These are phyloP conservation scores for Alternaria triticina DNA, from an alignment of 2,329 filamentous ascomycete genomes.

Conservation along the genomic window DNA sequence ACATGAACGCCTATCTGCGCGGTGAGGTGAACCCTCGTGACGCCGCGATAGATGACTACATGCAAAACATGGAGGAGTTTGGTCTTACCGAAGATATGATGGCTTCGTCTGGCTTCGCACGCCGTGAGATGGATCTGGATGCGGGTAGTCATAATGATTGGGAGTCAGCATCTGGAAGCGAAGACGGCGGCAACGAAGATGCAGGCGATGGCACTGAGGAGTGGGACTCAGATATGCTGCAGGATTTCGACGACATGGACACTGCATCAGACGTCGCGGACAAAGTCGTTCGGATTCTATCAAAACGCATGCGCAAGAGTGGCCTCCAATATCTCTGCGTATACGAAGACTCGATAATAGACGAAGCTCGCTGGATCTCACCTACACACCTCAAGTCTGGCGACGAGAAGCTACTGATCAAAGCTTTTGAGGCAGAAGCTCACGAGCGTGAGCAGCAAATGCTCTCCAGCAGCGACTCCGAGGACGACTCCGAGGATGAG, in stretches of 20 bases:
- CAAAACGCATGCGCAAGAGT: slow-evolving; percentile 52
- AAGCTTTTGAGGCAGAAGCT: slow-evolving; percentile 32
- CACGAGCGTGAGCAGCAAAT: slow-evolving; percentile 22
- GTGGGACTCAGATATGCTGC: slow-evolving; percentile 55
- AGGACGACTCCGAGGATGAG: slow-evolving; percentile 62
- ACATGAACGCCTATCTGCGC: slow-evolving; percentile 29
- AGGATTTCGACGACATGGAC: slow-evolving; percentile 57
- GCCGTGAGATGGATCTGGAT: slow-evolving; percentile 43
- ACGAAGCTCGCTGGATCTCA: slow-evolving; percentile 60
- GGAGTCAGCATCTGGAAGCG: slow-evolving; percentile 26
- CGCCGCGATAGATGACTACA: slow-evolving; percentile 69
- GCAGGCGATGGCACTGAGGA: slow-evolving; percentile 22
- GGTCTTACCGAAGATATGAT: slow-evolving; percentile 43
- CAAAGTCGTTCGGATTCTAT: slow-evolving; percentile 52
- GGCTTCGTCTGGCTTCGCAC: slow-evolving; percentile 34
- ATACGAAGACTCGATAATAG: slow-evolving; percentile 51
- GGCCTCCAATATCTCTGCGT: slow-evolving; percentile 61
- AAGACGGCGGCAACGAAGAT: slow-evolving; percentile 13
- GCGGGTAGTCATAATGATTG: slow-evolving; percentile 42
- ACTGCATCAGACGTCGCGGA: slow-evolving; percentile 57
- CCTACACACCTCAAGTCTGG: slow-evolving; percentile 28
- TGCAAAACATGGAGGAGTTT: slow-evolving; percentile 67
- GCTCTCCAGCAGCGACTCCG: slow-evolving; percentile 32
- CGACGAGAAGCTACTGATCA: slow-evolving; percentile 35
- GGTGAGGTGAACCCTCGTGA: slow-evolving; percentile 29